Base-by-base conservation (phyloP, 176 grass and related monocot species). In the Oryza glumipatula region DNA sequence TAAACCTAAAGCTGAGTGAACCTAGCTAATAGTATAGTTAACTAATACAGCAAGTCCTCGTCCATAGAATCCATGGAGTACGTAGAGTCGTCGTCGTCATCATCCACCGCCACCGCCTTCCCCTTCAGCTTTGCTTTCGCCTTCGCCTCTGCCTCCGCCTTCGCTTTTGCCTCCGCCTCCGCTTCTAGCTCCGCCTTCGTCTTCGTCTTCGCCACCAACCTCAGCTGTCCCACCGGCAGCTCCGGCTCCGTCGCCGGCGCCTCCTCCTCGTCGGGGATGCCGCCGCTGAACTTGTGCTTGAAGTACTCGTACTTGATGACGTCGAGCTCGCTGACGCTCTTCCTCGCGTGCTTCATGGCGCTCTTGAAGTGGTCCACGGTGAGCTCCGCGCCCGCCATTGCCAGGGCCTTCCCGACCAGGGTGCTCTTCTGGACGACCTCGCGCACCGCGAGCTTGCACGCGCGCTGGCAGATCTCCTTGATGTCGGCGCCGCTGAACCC, bases 401-500 rank as follows among this genome's bases (percentile, higher is more conserved):
- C 84, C 32, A 3, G 11, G 0, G 32, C 58, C 58, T 74, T 80
- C 2, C 84, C 70, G 0, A 86, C 60, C 13, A 28, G 2, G 0
- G 35, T 9, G 56, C 80, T 88, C 56, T 54, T 63, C 30, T 78
- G 14, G 69, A 90, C 79, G 16, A 86, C 3, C n/a, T 90, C 88
- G 30, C 84, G 80, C 35, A 90, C 69, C 16, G 88, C 88, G 70
- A 82, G 80, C 79, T 90, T 86, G 58, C 79, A 79, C 15, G 88
- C 84, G 7, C 79, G 78, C 72, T 90, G 79, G 78, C 84, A 90
- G 5, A 90, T 86, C 79, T 86, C 79, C 9, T 84, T 78, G 67
- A 90, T 86, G 58, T 90, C 88, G 5, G 88, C 83, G 66, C 83
- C 88, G 67, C 78, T 86, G 84, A 83, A 90, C 3, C 88, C 84